phyloP scores from a whole-genome alignment of 1,284 basidiomycete species.

The Mycosarcoma maydis region DNA sequence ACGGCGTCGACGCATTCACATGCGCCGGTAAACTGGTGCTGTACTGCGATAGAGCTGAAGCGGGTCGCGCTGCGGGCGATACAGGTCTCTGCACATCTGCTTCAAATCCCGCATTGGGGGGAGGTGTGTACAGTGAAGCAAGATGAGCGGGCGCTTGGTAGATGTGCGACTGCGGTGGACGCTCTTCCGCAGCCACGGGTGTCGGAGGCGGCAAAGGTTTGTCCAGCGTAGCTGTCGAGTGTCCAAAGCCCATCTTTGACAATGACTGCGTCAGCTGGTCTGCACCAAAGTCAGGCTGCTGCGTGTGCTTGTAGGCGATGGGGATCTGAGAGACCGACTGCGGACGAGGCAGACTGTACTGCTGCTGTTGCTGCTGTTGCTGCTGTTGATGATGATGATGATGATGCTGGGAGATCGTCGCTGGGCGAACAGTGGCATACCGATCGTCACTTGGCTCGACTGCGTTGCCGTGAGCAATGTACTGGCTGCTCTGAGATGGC shows the following conservation, averaged over 20 bases:
- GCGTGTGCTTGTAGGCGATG: constrained; percentile 23
- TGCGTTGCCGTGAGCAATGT: constrained; percentile 9
- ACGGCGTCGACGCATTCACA: constrained; percentile 18
- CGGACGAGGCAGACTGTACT: constrained; percentile 30
- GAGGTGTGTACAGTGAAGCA: constrained; percentile 40
- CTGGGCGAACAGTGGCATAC: constrained; percentile 39
- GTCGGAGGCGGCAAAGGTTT: constrained; percentile 22
- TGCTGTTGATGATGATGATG: too few species aligned
- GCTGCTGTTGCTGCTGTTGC: constrained; percentile 11
- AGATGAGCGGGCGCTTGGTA: constrained; percentile 44
- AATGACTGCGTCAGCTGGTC: constrained; percentile 41
- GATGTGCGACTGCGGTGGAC: constrained; percentile 43
- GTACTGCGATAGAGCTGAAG: constrained; percentile 34
- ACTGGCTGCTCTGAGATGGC: constrained; percentile 35
- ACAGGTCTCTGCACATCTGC: constrained; percentile 29
- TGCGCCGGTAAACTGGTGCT: constrained; percentile 22
- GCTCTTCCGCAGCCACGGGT: constrained; percentile 18
- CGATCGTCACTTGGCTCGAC: constrained; percentile 24
- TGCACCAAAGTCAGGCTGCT: constrained; percentile 31
- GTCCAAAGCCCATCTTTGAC: constrained; percentile 38
- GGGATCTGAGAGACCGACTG: constrained; percentile 38
- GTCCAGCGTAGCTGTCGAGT: constrained; percentile 27
- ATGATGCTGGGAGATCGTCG: constrained; percentile 1
- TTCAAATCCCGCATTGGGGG: constrained; percentile 1
- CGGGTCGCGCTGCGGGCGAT: constrained; percentile 31